Conservation (phyloP, 2,329 filamentous ascomycete genomes). For the Chrysoporthe cubensis region DNA sequence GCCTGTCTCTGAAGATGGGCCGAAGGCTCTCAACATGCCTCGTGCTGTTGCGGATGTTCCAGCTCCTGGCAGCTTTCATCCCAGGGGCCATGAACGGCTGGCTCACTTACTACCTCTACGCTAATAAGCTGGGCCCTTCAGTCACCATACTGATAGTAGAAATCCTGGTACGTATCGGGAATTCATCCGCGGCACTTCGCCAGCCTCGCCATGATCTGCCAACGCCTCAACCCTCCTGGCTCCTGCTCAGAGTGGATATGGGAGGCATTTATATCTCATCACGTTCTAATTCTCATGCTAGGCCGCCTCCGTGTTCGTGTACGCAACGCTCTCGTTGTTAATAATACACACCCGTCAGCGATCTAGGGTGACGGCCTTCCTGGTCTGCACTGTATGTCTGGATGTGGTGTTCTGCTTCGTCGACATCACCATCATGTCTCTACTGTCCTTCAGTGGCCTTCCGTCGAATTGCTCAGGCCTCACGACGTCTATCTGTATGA, state of each 20-base stretch:
- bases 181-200: neutral
- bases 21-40: constrained; percentile 40
- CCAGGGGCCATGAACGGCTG: constrained; percentile 42
- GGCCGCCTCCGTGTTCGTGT: constrained; percentile 38
- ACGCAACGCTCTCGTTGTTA: constrained; percentile 38
- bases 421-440: constrained; percentile 39
- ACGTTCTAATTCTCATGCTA: constrained; percentile 23
- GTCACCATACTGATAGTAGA: constrained; percentile 38
- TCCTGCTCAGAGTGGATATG: constrained; percentile 20
- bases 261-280: neutral
- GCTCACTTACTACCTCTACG: constrained; percentile 38
- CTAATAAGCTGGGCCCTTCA: constrained; percentile 35
- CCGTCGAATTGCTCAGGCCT: constrained; percentile 42
- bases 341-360: constrained; percentile 38
- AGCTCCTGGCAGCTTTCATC: constrained; percentile 38
- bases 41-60: constrained; percentile 37
- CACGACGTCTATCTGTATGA: constrained; percentile 30
- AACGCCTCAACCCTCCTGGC: neutral
- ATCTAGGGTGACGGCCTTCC: constrained; percentile 33
- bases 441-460: constrained; percentile 40
- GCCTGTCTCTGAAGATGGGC: constrained; percentile 21
- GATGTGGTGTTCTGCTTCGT: constrained; percentile 39
- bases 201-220: neutral
- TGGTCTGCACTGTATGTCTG: constrained; percentile 36
- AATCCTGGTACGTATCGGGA: constrained; percentile 38